phyloP scores from a whole-genome alignment of 2,329 filamentous ascomycete species.

The Thelonectria olida region DNA sequence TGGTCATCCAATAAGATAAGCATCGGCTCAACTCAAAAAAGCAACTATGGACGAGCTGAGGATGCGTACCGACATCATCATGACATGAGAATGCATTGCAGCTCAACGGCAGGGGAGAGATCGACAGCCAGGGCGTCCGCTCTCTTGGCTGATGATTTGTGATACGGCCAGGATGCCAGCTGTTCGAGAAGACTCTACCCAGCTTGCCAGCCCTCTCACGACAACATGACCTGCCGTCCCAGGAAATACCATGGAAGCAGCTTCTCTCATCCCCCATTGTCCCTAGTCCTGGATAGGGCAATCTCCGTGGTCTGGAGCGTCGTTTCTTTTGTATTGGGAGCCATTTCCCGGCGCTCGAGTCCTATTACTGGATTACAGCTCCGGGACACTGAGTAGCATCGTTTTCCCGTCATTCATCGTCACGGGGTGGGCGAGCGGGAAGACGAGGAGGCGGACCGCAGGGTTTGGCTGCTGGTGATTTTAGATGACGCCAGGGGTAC shows the following conservation, averaged over 20 bases:
- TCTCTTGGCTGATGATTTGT: conserved; percentile 27
- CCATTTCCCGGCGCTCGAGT: conserved; percentile 25
- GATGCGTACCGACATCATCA: background rate
- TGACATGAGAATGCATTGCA: conserved; percentile 11
- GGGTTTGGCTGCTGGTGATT: conserved; percentile 24
- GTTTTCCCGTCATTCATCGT: conserved; percentile 23
- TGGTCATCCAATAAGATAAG: conserved; percentile 25
- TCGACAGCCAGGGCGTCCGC: conserved; percentile 39
- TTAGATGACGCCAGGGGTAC: conserved; percentile 32
- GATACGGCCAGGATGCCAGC: conserved; percentile 31
- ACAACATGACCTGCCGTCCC: conserved; percentile 22
- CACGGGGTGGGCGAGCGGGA: conserved; percentile 17
- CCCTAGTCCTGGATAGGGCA: conserved; percentile 2
- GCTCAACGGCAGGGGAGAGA: conserved; percentile 30
- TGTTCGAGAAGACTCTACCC: conserved; percentile 36
- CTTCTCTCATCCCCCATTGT: conserved; percentile 1
- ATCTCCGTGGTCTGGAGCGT: conserved; percentile 26
- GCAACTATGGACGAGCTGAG: conserved; percentile 20
- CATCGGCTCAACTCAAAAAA: conserved; percentile 19
- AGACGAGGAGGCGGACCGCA: conserved; percentile 23
- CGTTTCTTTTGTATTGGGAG: conserved; percentile 34
- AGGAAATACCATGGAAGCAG: conserved; percentile 1
- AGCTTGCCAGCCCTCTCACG: conserved; percentile 25
- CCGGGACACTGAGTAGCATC: conserved; percentile 25
- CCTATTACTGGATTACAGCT: conserved; percentile 20